A percentile compares a stretch with the other conserved stretches of the same genome.
These are phyloP conservation scores for Fraxinus anomala DNA, from an alignment of 257 asterid genomes.

Conservation along the genomic window DNA sequence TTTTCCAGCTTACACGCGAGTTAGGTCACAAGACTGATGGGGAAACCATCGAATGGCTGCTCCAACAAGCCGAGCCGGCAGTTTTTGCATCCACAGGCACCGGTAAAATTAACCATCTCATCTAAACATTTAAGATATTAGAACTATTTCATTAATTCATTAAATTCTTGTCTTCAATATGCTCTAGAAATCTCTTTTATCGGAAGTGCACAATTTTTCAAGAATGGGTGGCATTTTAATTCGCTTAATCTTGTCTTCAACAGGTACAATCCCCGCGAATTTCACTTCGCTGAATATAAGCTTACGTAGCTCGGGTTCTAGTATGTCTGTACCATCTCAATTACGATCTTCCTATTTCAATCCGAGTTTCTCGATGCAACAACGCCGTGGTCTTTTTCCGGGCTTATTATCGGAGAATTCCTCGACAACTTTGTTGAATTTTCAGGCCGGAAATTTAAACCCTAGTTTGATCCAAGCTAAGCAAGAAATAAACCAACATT, in stretches of 20 bases:
- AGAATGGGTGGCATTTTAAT: neutral
- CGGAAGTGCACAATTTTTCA: too few species aligned
- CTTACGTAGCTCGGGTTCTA: constrained; percentile 83
- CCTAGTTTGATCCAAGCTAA: constrained; percentile 60
- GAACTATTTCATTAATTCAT: neutral
- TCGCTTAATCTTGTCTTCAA: neutral
- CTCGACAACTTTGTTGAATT: constrained; percentile 59
- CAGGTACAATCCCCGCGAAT: constrained; percentile 79
- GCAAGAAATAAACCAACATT: constrained; percentile 56
- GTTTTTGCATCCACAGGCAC: constrained; percentile 97
- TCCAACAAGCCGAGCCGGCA: constrained; percentile 94
- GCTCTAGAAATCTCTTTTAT: too few species aligned
- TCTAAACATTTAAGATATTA: neutral
- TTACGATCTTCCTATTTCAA: constrained; percentile 69
- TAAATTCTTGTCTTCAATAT: neutral
- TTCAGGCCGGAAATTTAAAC: constrained; percentile 55
- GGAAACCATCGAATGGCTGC: constrained; percentile 87
- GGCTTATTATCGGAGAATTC: constrained; percentile 62
- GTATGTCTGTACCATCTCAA: constrained; percentile 94
- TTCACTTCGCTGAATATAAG: constrained; percentile 86
- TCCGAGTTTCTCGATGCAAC: constrained; percentile 61
- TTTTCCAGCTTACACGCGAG: constrained; percentile 90
- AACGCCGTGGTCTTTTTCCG: constrained; percentile 53
- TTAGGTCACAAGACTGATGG: constrained; percentile 96
- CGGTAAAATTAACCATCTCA: constrained; percentile 32